Evolutionary conservation across 176 grass and related monocot genomes (phyloP).

Genomic region (Canna indica): DNA sequence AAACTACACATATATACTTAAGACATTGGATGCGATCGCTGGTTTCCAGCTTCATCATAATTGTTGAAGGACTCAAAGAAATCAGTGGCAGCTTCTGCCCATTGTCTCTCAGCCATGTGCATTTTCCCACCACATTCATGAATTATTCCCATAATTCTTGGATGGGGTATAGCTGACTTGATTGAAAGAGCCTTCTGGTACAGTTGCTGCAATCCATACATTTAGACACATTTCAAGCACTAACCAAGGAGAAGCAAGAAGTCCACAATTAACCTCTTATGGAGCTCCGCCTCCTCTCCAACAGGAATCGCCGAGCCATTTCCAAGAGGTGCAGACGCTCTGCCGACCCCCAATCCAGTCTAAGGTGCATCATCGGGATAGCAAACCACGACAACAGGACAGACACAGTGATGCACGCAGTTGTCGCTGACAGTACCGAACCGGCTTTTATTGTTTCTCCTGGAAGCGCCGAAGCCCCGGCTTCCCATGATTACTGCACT

Average conservation of each 20-base stretch:
- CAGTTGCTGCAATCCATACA: slow-evolving; percentile 70
- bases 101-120: slow-evolving; percentile 98
- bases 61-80: slow-evolving; percentile 99
- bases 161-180: slow-evolving; percentile 97
- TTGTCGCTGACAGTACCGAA: too few species aligned
- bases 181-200: slow-evolving; percentile 94
- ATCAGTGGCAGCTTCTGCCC: slow-evolving; percentile 87
- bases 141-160: slow-evolving; percentile 99
- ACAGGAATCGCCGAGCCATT: too few species aligned
- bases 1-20: slow-evolving; percentile 42
- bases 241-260: too few species aligned
- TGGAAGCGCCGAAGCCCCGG: too few species aligned
- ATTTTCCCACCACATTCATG: slow-evolving; percentile 99
- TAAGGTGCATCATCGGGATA: too few species aligned
- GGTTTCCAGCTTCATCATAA: slow-evolving; percentile 99
- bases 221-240: not conserved
- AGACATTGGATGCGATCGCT: slow-evolving; percentile 86
- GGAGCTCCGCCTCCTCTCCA: slow-evolving; percentile 4
- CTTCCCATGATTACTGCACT: too few species aligned
- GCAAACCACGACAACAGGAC: too few species aligned
- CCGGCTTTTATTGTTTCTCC: too few species aligned
- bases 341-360: too few species aligned
- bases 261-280: too few species aligned
- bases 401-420: too few species aligned
- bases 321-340: too few species aligned